phyloP scores from a whole-genome alignment of 805 yeast species.

The Cyberlindnera misumaiensis region DNA sequence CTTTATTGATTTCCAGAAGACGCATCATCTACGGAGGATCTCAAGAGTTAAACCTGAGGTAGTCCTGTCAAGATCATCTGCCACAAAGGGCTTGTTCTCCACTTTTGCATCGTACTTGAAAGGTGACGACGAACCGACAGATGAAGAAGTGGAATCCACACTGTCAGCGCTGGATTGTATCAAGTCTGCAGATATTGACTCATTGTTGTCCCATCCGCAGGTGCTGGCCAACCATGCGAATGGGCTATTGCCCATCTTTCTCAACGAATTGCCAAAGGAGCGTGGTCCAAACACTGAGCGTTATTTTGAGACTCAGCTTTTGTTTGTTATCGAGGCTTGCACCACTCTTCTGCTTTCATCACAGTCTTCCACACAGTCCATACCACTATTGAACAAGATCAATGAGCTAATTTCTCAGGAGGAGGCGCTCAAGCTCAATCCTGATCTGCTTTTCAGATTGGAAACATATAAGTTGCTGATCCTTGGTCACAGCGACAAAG shows the following conservation, averaged over 20 bases:
- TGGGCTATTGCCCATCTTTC: constrained; percentile 25
- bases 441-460: constrained; percentile 31
- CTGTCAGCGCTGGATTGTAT: constrained; percentile 79
- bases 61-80: constrained; percentile 54
- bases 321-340: constrained; percentile 41
- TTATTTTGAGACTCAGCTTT: constrained; percentile 17
- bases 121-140: constrained; percentile 94
- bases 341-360: constrained; percentile 17
- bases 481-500: constrained; percentile 10
- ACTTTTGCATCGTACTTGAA: constrained; percentile 89
- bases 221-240: constrained; percentile 1
- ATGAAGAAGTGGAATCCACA: constrained; percentile 85
- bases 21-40: constrained; percentile 43
- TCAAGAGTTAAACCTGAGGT: constrained; percentile 62
- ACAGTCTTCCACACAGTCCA: neutral
- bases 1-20: constrained; percentile 58
- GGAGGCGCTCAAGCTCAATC: constrained; percentile 21
- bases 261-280: constrained; percentile 30
- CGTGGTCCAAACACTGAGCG: constrained; percentile 22
- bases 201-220: constrained; percentile 44
- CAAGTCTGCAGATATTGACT: constrained; percentile 55
- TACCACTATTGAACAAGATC: constrained; percentile 3
- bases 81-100: constrained; percentile 76
- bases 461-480: constrained; percentile 46
- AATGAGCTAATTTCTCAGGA: constrained; percentile 18